Conservation (phyloP, 441 rosid species). For the Macaranga tanarius region DNA sequence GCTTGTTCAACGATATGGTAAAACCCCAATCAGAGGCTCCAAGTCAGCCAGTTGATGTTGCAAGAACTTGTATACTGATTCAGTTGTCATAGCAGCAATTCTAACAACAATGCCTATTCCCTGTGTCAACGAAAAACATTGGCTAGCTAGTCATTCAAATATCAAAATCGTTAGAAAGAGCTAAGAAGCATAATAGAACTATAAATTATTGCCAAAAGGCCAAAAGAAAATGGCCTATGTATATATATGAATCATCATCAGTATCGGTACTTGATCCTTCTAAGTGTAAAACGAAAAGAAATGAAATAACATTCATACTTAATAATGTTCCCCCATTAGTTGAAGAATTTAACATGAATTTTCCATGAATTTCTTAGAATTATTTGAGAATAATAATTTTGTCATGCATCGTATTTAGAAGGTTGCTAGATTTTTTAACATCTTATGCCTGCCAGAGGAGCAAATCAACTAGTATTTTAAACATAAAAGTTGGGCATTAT, state of each 20-base stretch:
- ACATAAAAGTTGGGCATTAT: background rate
- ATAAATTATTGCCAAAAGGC: too few relatives aligned
- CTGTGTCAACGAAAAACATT: slow-evolving; percentile 35
- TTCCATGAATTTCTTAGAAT: background rate
- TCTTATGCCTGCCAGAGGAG: background rate
- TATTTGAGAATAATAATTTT: background rate
- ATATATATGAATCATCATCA: too few relatives aligned
- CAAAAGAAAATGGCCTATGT: too few relatives aligned
- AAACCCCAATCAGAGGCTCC: slow-evolving; percentile 68
- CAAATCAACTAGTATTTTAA: background rate
- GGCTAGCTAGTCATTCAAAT: background rate
- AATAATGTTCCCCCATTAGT: too few relatives aligned
- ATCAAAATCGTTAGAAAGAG: too few relatives aligned
- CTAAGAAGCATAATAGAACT: too few relatives aligned
- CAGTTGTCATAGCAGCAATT: slow-evolving; percentile 75
- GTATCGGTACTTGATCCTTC: too few relatives aligned
- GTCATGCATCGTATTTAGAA: background rate
- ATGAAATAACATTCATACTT: background rate
- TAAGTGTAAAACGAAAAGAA: too few relatives aligned
- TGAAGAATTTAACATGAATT: background rate
- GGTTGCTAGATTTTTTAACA: background rate
- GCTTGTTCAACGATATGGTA: slow-evolving; percentile 51
- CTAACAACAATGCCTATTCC: slow-evolving; percentile 72
- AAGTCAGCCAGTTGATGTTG: slow-evolving; percentile 54
- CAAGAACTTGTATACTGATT: slow-evolving; percentile 82